Percentiles rank a stretch among this genome's conserved stretches.
Conservation (phyloP, 1,284 basidiomycete species). For the Malassezia arunalokei region DNA sequence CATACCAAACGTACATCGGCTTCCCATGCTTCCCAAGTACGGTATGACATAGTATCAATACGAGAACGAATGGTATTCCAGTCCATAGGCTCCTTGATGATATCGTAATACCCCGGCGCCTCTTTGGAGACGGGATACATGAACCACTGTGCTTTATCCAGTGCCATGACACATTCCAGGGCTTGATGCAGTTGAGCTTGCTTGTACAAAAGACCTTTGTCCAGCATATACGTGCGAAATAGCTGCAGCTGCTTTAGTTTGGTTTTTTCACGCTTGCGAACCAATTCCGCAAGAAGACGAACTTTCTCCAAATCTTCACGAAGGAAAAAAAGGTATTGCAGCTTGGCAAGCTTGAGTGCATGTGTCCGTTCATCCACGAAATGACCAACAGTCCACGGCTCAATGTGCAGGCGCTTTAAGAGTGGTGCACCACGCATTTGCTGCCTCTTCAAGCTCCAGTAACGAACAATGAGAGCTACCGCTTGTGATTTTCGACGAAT, state of each 20-base stretch:
- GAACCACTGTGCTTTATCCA: conserved; percentile 32
- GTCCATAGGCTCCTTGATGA: conserved; percentile 77
- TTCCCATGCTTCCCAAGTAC: conserved; percentile 65
- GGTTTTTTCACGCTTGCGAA: conserved; percentile 67
- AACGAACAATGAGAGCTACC: conserved; percentile 67
- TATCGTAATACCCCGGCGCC: conserved; percentile 83
- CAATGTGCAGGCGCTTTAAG: conserved; percentile 82
- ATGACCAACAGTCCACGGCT: conserved; percentile 83
- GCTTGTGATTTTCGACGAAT: conserved; percentile 68
- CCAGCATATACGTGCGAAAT: conserved; percentile 57
- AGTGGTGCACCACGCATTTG: conserved; percentile 81
- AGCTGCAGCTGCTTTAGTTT: conserved; percentile 65
- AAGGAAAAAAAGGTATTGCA: conserved; percentile 55
- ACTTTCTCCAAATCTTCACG: conserved; percentile 67
- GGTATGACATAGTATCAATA: conserved; percentile 65
- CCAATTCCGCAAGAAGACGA: conserved; percentile 59
- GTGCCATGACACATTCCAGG: conserved; percentile 57
- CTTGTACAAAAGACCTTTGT: conserved; percentile 58
- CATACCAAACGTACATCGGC: conserved; percentile 69
- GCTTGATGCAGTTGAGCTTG: conserved; percentile 53
- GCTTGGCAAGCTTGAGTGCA: conserved; percentile 61
- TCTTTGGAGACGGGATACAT: conserved; percentile 52
- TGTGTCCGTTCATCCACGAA: conserved; percentile 55
- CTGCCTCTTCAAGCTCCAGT: conserved; percentile 95
- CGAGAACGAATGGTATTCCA: conserved; percentile 59